Conservation (phyloP, 2,329 filamentous ascomycete species). For the Ophiostoma australiae region DNA sequence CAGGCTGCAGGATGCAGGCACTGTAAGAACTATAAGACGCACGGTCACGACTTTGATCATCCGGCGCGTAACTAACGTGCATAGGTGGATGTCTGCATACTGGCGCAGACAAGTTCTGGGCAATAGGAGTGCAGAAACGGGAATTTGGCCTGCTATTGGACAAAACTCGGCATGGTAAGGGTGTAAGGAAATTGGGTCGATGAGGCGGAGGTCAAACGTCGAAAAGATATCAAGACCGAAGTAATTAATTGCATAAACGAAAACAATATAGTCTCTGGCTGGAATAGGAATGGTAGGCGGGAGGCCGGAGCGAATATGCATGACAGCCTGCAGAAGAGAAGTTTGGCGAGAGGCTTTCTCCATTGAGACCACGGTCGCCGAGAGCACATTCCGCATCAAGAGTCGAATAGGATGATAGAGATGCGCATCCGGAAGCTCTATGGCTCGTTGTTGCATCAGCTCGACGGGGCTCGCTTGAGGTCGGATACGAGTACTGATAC, state of each 20-base stretch:
- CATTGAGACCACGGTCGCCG: background rate
- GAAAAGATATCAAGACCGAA: background rate
- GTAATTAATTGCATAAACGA: too few species aligned
- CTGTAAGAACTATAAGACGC: background rate
- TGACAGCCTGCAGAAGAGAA: background rate
- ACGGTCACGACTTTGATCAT: constrained; percentile 11
- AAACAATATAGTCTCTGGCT: background rate
- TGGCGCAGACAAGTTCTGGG: constrained; percentile 33
- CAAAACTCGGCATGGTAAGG: background rate
- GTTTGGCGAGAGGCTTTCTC: background rate
- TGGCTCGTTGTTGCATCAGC: background rate
- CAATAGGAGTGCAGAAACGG: constrained; percentile 45
- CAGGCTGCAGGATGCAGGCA: background rate
- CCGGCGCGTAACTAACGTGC: constrained; percentile 36
- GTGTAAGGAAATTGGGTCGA: background rate
- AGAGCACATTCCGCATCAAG: background rate
- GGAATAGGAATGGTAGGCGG: background rate
- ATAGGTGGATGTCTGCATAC: constrained; percentile 47
- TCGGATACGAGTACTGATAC: background rate
- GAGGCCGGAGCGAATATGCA: background rate
- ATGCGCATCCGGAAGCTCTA: background rate
- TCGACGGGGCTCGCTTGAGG: background rate
- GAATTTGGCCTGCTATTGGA: constrained; percentile 41
- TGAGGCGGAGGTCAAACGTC: background rate
- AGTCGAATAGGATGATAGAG: background rate